A percentile compares a stretch with the other conserved stretches of the same genome.
Conservation (phyloP, 352 stramenopile species). For the Pythium aquatile region DNA sequence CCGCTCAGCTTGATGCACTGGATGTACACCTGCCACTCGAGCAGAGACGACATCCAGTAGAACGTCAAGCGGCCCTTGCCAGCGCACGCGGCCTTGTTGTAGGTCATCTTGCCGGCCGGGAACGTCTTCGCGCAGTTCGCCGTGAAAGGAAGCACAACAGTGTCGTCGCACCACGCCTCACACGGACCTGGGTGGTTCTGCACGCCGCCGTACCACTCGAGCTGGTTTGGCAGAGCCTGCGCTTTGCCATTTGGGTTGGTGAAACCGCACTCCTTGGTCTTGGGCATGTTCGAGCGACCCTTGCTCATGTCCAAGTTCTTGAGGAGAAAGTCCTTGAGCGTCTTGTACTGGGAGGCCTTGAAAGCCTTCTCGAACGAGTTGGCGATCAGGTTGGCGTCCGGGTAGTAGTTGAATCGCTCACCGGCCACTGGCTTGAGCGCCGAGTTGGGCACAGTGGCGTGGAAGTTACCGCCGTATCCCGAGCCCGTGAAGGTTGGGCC, state of each 20-base stretch:
- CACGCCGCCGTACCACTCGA: slow-evolving; percentile 46
- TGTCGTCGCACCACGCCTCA: slow-evolving; percentile 46
- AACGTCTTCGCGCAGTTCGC: slow-evolving; percentile 41
- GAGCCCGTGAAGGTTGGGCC: slow-evolving; percentile 14
- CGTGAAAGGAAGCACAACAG: slow-evolving; percentile 31
- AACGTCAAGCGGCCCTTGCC: slow-evolving; percentile 42
- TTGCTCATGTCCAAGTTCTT: slow-evolving; percentile 16
- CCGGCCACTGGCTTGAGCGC: slow-evolving; percentile 5
- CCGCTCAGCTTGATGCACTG: slow-evolving; percentile 18
- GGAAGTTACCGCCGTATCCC: slow-evolving; percentile 13
- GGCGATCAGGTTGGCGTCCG: slow-evolving; percentile 8
- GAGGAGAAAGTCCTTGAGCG: no score
- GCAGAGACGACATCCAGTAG: slow-evolving; percentile 57
- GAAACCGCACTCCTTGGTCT: slow-evolving; percentile 41
- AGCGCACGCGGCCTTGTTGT: slow-evolving; percentile 39
- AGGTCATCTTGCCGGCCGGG: slow-evolving; percentile 33
- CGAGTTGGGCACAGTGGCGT: slow-evolving; percentile 10
- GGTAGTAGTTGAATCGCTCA: background rate
- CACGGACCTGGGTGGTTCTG: slow-evolving; percentile 43
- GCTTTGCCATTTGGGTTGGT: slow-evolving; percentile 36
- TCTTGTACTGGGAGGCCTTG: slow-evolving; percentile 23
- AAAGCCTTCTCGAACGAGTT: slow-evolving; percentile 22
- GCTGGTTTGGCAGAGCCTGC: slow-evolving; percentile 31
- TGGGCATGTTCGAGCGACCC: slow-evolving; percentile 23
- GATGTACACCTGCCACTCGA: slow-evolving; percentile 57